Percentiles rank a stretch among this genome's conserved stretches.
phyloP scores from a whole-genome alignment of 73 alveolate genomes.

The Paramecium octaurelia region DNA sequence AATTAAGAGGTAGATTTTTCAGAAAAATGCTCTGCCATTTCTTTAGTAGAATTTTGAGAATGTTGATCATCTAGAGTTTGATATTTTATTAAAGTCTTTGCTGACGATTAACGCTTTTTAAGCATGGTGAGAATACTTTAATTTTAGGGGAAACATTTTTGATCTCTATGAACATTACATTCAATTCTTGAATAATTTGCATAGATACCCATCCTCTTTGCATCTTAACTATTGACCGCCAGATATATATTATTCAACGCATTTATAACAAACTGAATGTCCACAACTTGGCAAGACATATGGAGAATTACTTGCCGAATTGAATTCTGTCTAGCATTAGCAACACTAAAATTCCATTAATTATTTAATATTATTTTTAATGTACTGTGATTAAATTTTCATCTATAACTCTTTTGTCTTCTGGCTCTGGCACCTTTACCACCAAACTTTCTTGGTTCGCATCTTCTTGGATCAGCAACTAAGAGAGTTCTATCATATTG shows the following conservation, averaged over 20 bases:
- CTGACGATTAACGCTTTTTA: neutral
- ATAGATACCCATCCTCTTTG: neutral
- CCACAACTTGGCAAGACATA: neutral
- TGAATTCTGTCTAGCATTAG: neutral
- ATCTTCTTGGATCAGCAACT: constrained; percentile 98
- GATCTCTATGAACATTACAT: neutral
- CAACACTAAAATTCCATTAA: constrained; percentile 10
- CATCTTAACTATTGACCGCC: neutral
- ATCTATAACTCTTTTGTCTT: constrained; percentile 90
- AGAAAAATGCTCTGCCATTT: neutral
- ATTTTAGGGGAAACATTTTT: neutral
- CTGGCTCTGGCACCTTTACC: constrained; percentile 97
- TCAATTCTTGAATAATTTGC: neutral
- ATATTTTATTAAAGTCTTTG: neutral
- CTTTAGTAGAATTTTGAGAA: neutral
- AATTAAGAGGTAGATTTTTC: neutral
- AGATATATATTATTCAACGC: neutral
- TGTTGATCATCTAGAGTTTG: neutral
- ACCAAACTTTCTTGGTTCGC: constrained; percentile 99
- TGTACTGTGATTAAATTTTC: constrained; percentile 12
- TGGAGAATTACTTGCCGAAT: neutral
- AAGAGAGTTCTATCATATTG: constrained; percentile 96
- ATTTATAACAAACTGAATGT: neutral
- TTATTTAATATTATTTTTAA: neutral
- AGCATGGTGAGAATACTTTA: neutral